Conservation (phyloP, 2,329 filamentous ascomycete species). For the Xylariales sp. region DNA sequence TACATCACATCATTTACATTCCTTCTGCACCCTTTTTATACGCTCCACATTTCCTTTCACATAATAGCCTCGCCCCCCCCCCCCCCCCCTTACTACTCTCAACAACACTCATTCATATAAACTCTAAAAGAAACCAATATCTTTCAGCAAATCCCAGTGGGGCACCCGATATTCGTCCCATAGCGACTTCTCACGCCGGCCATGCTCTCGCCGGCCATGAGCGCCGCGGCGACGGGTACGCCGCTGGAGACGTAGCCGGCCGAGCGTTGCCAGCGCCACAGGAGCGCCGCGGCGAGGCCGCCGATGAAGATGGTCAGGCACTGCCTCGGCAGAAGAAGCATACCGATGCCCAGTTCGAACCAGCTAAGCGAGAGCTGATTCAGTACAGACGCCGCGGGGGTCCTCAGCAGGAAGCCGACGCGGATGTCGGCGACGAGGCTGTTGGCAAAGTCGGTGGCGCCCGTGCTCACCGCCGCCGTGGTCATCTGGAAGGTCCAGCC, state of each 20-base stretch:
- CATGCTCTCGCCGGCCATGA: too few species aligned
- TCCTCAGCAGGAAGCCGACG: neutral
- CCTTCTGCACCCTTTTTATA: too few species aligned
- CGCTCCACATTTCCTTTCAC: too few species aligned
- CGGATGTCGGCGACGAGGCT: neutral
- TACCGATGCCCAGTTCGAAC: neutral
- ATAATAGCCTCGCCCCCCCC: too few species aligned
- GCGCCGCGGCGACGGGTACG: too few species aligned
- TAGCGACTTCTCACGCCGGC: neutral
- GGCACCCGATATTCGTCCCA: neutral
- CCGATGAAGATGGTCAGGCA: neutral
- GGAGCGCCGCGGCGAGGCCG: too few species aligned
- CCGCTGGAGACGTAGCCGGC: too few species aligned
- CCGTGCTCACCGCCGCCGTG: neutral
- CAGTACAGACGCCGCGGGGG: too few species aligned
- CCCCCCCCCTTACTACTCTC: too few species aligned
- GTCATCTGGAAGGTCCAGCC: neutral
- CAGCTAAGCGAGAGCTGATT: neutral
- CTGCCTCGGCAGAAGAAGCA: neutral
- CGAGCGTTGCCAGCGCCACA: neutral
- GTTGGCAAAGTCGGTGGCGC: neutral
- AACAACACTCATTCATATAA: too few species aligned
- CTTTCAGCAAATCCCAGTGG: neutral
- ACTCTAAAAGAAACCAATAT: too few species aligned
- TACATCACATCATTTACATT: too few species aligned